Conservation (phyloP, 257 asterid genomes). For the Ilex aquifolium region DNA sequence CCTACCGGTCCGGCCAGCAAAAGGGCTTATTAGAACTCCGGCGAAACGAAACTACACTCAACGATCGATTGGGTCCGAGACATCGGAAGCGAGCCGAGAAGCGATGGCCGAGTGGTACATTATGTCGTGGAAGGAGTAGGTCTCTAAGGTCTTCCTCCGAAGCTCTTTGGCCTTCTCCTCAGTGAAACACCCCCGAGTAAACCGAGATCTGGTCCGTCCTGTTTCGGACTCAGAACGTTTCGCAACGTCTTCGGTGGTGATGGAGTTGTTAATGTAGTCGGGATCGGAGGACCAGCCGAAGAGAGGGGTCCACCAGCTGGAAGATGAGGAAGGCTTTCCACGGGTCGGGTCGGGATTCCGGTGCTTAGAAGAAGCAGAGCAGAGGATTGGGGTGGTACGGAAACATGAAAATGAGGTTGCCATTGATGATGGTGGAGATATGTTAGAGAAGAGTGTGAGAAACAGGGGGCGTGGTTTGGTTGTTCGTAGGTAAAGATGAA, state of each 20-base stretch:
- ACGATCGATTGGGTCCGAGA: background rate
- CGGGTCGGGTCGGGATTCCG: background rate
- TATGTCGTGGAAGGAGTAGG: background rate
- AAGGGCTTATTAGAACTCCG: too few relatives aligned
- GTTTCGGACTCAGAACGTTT: background rate
- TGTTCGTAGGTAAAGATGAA: background rate
- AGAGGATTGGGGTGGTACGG: background rate
- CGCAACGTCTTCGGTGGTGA: background rate
- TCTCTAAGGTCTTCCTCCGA: background rate
- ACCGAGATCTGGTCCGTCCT: background rate
- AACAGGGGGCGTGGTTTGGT: background rate
- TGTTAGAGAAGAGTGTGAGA: too few relatives aligned
- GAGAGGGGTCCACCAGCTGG: constrained; percentile 1
- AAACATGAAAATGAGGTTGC: background rate
- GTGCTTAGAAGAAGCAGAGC: background rate
- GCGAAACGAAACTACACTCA: background rate
- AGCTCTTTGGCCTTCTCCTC: background rate
- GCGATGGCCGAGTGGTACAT: background rate
- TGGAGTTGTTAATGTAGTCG: background rate
- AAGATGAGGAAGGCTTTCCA: background rate
- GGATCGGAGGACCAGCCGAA: constrained; percentile 1
- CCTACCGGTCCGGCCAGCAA: too few relatives aligned
- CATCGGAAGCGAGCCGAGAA: background rate
- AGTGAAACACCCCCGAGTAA: background rate
- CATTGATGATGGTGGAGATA: background rate